Percentiles rank a stretch among this genome's conserved stretches.
phyloP scores from a whole-genome alignment of 75 land plant genomes.

The Selaginella tamariscina region DNA sequence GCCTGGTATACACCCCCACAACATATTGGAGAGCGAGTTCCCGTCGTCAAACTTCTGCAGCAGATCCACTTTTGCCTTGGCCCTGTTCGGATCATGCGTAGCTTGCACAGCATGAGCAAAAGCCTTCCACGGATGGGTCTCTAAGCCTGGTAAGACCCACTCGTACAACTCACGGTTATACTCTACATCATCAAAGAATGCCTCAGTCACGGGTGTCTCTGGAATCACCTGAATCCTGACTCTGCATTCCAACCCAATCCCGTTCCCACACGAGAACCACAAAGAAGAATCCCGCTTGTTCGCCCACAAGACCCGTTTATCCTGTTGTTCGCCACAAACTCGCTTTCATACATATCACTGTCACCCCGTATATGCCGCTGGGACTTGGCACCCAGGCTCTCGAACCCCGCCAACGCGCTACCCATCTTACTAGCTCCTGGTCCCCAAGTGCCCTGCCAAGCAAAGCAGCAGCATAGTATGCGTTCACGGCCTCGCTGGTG shows the following conservation, averaged over 20 bases:
- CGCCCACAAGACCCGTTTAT: too few relatives aligned
- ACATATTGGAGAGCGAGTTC: conserved; percentile 24
- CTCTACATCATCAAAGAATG: conserved; percentile 19
- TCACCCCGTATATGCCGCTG: conserved; percentile 27
- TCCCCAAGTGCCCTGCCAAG: conserved; percentile 24
- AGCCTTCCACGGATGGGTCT: conserved; percentile 23
- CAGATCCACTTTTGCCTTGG: conserved; percentile 4
- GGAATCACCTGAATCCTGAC: conserved; percentile 33
- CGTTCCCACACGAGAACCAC: conserved; percentile 30
- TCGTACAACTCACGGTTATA: conserved; percentile 21
- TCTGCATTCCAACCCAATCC: conserved; percentile 25
- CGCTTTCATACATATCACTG: conserved; percentile 17
- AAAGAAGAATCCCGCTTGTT: conserved; percentile 22
- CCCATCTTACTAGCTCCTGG: background rate
- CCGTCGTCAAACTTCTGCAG: conserved; percentile 25
- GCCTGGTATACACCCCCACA: conserved; percentile 33
- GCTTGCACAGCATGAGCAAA: conserved; percentile 26
- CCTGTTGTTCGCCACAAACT: conserved; percentile 18
- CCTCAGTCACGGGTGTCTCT: conserved; percentile 23
- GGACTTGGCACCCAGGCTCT: conserved; percentile 15
- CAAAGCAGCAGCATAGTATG: conserved; percentile 30
- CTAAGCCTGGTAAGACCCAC: conserved; percentile 24
- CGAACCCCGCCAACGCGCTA: conserved; percentile 24
- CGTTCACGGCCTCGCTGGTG: conserved; percentile 33
- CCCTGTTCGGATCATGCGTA: conserved; percentile 14